Percentiles rank a stretch among this genome's conserved stretches.
phyloP scores from a whole-genome alignment of 331 rosid species.

The Acacia concinna region DNA sequence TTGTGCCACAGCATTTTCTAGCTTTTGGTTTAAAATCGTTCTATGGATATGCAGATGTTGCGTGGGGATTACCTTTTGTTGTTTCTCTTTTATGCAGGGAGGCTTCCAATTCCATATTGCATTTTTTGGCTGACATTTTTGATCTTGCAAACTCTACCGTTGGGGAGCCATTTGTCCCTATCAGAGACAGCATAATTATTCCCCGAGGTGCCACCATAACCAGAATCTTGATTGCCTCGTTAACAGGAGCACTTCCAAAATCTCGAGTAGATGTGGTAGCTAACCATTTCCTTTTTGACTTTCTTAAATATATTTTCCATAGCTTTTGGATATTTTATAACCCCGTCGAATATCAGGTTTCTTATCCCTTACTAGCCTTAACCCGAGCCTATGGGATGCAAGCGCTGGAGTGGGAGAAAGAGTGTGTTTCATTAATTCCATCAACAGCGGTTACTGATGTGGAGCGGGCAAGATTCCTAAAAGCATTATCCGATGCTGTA shows the following conservation, averaged over 20 bases:
- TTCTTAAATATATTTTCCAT: background rate
- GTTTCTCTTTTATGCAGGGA: constrained; percentile 60
- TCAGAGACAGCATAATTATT: constrained; percentile 66
- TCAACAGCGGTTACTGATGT: constrained; percentile 79
- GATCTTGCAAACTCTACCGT: constrained; percentile 66
- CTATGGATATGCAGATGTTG: background rate
- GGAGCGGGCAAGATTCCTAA: constrained; percentile 80
- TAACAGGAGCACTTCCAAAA: constrained; percentile 93
- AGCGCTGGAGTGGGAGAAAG: constrained; percentile 89
- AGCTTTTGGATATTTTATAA: constrained; percentile 10
- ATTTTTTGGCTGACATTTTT: constrained; percentile 85
- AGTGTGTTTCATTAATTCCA: constrained; percentile 75
- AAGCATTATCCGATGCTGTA: constrained; percentile 84
- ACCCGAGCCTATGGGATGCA: constrained; percentile 67
- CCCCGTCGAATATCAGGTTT: constrained; percentile 54
- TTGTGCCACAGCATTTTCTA: background rate
- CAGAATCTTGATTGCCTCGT: constrained; percentile 85
- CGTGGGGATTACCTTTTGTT: background rate
- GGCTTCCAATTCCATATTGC: constrained; percentile 95
- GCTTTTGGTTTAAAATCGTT: constrained; percentile 7
- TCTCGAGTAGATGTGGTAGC: constrained; percentile 88
- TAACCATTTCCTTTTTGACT: background rate
- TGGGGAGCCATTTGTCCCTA: constrained; percentile 67
- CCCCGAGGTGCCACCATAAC: constrained; percentile 79
- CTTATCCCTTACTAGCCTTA: constrained; percentile 71